Evolutionary conservation across 495 filamentous ascomycete genomes (phyloP), one percentile per base, ranked within the genome.

Genomic region (Penicillium ochrochloron): DNA sequence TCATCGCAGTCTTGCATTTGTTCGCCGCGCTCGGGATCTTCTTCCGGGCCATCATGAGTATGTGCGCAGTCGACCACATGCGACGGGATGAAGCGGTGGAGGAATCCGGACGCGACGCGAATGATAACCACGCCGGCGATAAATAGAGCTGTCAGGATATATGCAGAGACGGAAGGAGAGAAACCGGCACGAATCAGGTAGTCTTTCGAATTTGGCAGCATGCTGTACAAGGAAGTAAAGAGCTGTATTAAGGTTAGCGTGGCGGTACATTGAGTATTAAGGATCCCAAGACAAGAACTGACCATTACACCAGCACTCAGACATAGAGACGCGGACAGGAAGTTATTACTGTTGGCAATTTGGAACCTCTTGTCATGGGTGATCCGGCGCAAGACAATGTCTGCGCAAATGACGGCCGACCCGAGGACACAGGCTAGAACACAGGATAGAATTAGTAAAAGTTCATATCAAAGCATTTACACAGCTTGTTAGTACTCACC

Each of bases 271-370:
- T 69, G 50, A 37, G 62, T 57, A 61, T 53, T 17, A 56, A 44
- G 23, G 51, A 44, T 25, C 44, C 17, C 11, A 17, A 41, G 37
- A 17, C 42, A 11, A 50, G 21, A 5, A 77, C 86, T 59, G 76
- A 97, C 93, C 94, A 99, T 96, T n/a, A 99, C 95, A 34, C 95
- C 95, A 53, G 96, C 96, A 75, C 93, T 97, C 55, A 99, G 78
- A 77, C 93, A 96, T 63, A 98, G 78, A 3, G 94, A 96, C 23
- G 88, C 88, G 0, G 94, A 92, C 17, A 97, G 83, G 75, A 99
- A 99, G 23, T 82, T 82, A 77, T 89, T 93, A 75, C 90, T 97
- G 68, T 94, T 91, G 68, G 94, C 88, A 69, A 99, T 97, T 69
- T 88, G 86, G 70, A 97, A 99, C 72, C 87, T 80, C 69, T 83